Evolutionary conservation across 73 alveolate species (phyloP), one percentile per base, ranked within the genome.

Genomic region (Paramecium primaurelia): DNA sequence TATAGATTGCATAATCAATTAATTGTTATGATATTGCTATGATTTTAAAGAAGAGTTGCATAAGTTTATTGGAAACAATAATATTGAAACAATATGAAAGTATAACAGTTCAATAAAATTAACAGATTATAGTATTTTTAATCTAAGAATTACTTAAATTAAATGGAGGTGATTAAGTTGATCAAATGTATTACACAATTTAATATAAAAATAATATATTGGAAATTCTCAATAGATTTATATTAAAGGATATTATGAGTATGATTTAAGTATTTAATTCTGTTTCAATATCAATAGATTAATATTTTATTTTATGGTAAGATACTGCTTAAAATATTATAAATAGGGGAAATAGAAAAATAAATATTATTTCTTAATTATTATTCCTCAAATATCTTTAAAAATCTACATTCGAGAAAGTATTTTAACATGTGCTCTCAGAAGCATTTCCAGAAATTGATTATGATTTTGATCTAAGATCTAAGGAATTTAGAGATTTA

Each of bases 61-160:
- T 75, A 42, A 75, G 88, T 75, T 42, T 75, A 75, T 75, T 75
- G 30, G 60, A 36, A 75, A 75, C 88, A 1, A 75, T 75, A 38
- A 75, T 75, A 10, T 36, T 75, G 42, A 28, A 34, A 28, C 47
- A 64, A 26, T 64, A 28, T 12, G 84, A 64, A 3, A 64, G 16
- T 5, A 32, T 64, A 1, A 34, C 42, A 14, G 47, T 64, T 2
- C 6, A 28, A 28, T 14, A 28, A 32, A 32, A 28, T 12, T 28
- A 28, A 32, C 5, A 64, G 47, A 64, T 64, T 11, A 64, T 64
- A 25, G 22, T 64, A 28, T 64, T 64, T 64, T 64, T 64, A 7
- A 22, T 64, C 22, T 64, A 64, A 64, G 84, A 64, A 64, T 64
- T 64, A 28, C 1, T 64, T 32, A 64, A 64, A 12, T 32, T 64